These are phyloP conservation scores for Phycomyces nitens DNA, from an alignment of 192 early-diverging fungal genomes.

Conservation along the genomic window DNA sequence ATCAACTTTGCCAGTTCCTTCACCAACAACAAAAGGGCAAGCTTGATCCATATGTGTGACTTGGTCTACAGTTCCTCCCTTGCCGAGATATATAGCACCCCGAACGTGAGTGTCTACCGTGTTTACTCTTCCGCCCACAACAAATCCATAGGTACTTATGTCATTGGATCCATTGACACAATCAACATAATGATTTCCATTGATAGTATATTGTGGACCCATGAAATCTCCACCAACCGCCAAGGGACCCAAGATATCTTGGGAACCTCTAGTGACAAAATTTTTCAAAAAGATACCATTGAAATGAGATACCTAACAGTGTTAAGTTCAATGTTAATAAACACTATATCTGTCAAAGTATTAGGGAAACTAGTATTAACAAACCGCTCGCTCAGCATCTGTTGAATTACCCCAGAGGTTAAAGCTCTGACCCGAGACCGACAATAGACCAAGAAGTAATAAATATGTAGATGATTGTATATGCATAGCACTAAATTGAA, in stretches of 20 bases:
- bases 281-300: constrained; percentile 10
- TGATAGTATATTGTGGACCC: constrained; percentile 1
- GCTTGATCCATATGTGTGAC: not conserved
- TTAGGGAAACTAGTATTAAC: too few relatives aligned
- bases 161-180: not conserved
- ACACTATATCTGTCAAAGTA: too few relatives aligned
- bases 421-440: too few relatives aligned
- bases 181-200: not conserved
- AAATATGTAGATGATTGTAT: too few relatives aligned
- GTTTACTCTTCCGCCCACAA: not conserved
- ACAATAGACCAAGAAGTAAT: too few relatives aligned
- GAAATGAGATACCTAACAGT: too few relatives aligned
- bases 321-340: too few relatives aligned
- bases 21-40: not conserved
- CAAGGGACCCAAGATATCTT: constrained; percentile 13
- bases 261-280: not conserved
- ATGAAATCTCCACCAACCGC: constrained; percentile 9
- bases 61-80: too few relatives aligned
- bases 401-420: too few relatives aligned
- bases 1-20: not conserved
- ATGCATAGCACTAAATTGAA: too few relatives aligned
- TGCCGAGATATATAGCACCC: not conserved
- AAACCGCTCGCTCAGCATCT: too few relatives aligned
- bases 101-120: not conserved
- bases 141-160: not conserved